These are phyloP conservation scores for Candida broadrunensis DNA, from an alignment of 805 yeast genomes.

Conservation along the genomic window DNA sequence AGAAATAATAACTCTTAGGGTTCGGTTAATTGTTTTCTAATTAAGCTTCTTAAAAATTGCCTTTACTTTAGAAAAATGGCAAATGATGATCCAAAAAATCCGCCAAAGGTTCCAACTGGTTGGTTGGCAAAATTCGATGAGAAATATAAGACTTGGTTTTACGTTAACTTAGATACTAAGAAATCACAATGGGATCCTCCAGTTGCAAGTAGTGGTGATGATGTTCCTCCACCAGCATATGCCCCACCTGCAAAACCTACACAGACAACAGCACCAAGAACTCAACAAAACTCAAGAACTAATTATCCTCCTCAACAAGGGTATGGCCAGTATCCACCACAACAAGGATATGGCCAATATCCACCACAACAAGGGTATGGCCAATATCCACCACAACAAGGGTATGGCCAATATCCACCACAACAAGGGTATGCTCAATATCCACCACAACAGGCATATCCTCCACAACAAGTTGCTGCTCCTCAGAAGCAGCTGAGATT, in stretches of 20 bases:
- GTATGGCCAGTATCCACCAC: slow-evolving; percentile 10
- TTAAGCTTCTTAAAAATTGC: too few species aligned
- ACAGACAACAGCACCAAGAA: slow-evolving; percentile 21
- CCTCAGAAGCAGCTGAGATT: slow-evolving; percentile 30
- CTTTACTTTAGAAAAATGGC: too few species aligned
- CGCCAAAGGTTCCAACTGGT: slow-evolving; percentile 60
- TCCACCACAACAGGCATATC: slow-evolving; percentile 11
- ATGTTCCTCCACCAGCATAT: slow-evolving; percentile 38
- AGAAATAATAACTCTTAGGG: too few species aligned
- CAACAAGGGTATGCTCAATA: slow-evolving; percentile 8
- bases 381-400: slow-evolving; percentile 12
- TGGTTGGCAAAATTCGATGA: slow-evolving; percentile 77
- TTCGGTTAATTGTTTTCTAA: too few species aligned
- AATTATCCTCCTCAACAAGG: slow-evolving; percentile 32
- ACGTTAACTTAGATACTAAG: slow-evolving; percentile 69
- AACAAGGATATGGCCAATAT: slow-evolving; percentile 16
- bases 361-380: slow-evolving; percentile 16
- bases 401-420: slow-evolving; percentile 12
- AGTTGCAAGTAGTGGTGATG: slow-evolving; percentile 24
- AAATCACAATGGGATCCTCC: slow-evolving; percentile 94
- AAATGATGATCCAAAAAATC: slow-evolving; percentile 23
- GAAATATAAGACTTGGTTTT: slow-evolving; percentile 71
- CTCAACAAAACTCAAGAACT: slow-evolving; percentile 24
- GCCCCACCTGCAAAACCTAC: slow-evolving; percentile 5
- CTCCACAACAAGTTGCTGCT: slow-evolving; percentile 15